These are phyloP conservation scores for Cystoisospora suis DNA, from an alignment of 169 alveolate species.

Conservation along the genomic window DNA sequence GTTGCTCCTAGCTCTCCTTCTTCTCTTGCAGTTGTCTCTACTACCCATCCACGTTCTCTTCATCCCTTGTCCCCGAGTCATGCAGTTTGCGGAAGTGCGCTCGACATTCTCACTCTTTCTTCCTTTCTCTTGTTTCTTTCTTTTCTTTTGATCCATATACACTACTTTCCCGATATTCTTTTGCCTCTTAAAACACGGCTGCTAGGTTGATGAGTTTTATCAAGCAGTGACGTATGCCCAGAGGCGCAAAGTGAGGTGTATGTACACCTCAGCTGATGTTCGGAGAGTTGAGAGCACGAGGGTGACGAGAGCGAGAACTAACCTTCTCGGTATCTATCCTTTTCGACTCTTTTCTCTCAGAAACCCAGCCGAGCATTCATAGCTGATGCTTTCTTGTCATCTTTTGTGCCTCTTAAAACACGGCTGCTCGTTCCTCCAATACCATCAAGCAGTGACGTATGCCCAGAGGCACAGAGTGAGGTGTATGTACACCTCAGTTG, in stretches of 20 bases:
- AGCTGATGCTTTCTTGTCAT: too few species aligned
- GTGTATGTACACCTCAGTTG: conserved; percentile 1
- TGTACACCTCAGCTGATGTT: conserved; percentile 2
- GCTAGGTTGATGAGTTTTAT: background rate
- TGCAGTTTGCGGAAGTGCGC: too few species aligned
- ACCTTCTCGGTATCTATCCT: too few species aligned
- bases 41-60: too few species aligned
- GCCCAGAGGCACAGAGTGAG: conserved; percentile 9
- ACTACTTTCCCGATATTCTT: too few species aligned
- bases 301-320: too few species aligned
- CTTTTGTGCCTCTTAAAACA: conserved; percentile 22
- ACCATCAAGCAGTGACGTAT: background rate
- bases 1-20: too few species aligned
- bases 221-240: background rate
- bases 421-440: background rate
- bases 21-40: too few species aligned
- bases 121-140: too few species aligned
- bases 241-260: background rate
- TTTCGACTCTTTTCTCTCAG: background rate
- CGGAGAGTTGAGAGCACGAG: conserved; percentile 1
- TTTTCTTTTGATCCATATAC: too few species aligned
- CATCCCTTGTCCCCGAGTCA: too few species aligned
- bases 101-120: too few species aligned
- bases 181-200: conserved; percentile 3
- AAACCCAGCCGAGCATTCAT: conserved; percentile 20